Evolutionary conservation across 495 filamentous ascomycete species (phyloP).

Genomic region (Trichoderma parareesei): DNA sequence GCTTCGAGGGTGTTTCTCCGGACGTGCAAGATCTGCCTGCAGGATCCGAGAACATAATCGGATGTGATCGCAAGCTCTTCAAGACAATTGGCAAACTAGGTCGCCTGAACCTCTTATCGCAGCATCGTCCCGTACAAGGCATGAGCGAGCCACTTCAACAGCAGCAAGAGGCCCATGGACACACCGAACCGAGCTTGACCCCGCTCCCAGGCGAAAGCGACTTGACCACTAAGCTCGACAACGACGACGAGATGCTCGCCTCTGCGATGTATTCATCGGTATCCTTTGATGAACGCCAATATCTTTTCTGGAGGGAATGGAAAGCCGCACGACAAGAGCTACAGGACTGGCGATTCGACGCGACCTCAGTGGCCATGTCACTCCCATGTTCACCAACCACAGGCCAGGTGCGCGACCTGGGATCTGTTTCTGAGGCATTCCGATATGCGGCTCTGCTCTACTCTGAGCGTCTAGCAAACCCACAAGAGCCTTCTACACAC

Average conservation of each 20-base stretch:
- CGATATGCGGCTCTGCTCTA: conserved; percentile 85
- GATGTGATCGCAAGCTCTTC: conserved; percentile 77
- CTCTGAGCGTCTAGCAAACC: conserved; percentile 78
- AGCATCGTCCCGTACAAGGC: conserved; percentile 53
- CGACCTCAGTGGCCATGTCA: conserved; percentile 34
- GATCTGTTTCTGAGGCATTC: conserved; percentile 77
- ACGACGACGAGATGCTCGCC: conserved; percentile 31
- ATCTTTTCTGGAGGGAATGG: conserved; percentile 81
- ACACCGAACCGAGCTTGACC: conserved; percentile 14
- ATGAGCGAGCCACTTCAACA: background rate
- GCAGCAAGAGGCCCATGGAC: background rate
- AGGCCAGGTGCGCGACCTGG: conserved; percentile 41
- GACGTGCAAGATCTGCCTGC: conserved; percentile 58
- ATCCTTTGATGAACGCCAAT: conserved; percentile 43
- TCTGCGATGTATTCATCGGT: conserved; percentile 26
- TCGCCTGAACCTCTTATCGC: conserved; percentile 80
- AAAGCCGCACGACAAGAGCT: conserved; percentile 65
- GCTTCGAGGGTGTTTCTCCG: conserved; percentile 51
- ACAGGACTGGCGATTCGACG: conserved; percentile 72
- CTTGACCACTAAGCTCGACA: conserved; percentile 43
- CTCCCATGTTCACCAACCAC: conserved; percentile 37
- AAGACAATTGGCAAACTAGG: conserved; percentile 70
- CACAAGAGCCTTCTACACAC: conserved; percentile 62
- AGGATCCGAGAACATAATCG: conserved; percentile 67
- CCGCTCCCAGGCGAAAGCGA: conserved; percentile 56